Base-by-base conservation (phyloP, 106 monocot species). In the Dendrobium chrysotoxum region DNA sequence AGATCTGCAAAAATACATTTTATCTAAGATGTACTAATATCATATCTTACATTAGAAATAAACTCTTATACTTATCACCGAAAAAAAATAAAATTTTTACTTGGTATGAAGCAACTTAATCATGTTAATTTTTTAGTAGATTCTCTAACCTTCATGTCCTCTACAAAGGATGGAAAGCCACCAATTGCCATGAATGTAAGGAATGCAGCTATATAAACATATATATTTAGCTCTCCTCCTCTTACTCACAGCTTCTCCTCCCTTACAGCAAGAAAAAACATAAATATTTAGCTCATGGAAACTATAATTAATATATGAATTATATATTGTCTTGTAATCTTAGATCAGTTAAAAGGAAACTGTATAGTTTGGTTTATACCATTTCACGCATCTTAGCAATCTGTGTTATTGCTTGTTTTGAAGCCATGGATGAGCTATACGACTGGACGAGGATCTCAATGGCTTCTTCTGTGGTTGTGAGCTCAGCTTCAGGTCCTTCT, bases 111-210 rank as follows among this genome's bases (percentile, higher is more conserved):
- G 18, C n/a, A 67, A 67, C 66, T 28, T 46, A 46, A 45, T 5
- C 9, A 6, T 44, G 9, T 44, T 44, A 6, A 9, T 13, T 50
- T 50, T 50, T 50, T 3, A 50, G 44, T 47, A 26, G 58, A 54
- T 44, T 46, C 45, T 40, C 50, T 40, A 12, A 86, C 88, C 88
- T 89, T 89, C 89, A 89, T 86, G 23, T 89, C 89, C 65, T 89
- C 89, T 10, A 89, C 90, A 50, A 90, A 87, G 53, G 90, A 90
- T 50, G 91, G 91, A 53, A 91, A 91, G 20, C 88, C 91, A 21
- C 91, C 88, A 28, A 91, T 88, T 2, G 88, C 86, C 91, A 91
- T 91, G 64, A 91, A 91, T 30, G 90, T 90, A 18, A 90, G 72
- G 61, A 90, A 90, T 53, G 83, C 85, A 44, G 83, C 87, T 40